Percentiles rank a stretch among this genome's conserved stretches.
Conservation (phyloP, 179 eudicot genomes). For the Silene noctiflora region DNA sequence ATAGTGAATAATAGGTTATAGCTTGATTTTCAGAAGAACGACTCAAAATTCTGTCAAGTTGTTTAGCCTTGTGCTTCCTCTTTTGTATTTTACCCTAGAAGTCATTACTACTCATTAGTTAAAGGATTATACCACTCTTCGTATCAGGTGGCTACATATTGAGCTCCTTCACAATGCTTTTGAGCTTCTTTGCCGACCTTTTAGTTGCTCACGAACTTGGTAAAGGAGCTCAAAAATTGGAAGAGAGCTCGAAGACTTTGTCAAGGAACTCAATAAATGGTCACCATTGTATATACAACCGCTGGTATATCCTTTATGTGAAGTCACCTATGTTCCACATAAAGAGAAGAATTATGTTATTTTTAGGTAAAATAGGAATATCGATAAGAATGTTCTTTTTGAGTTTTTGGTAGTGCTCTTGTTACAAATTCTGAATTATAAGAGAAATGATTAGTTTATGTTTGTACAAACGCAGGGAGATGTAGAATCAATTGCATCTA, state of each 20-base stretch:
- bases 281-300: too few species aligned
- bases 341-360: neutral
- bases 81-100: neutral
- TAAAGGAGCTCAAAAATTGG: too few species aligned
- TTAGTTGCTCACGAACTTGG: too few species aligned
- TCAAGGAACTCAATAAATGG: too few species aligned
- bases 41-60: neutral
- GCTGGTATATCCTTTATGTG: neutral
- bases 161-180: too few species aligned
- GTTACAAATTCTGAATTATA: neutral
- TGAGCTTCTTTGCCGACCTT: too few species aligned
- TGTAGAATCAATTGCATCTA: slow-evolving; percentile 97
- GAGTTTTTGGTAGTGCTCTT: neutral
- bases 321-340: neutral
- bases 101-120: too few species aligned
- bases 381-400: too few species aligned
- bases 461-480: slow-evolving; percentile 62
- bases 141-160: too few species aligned
- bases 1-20: neutral
- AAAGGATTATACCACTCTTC: too few species aligned
- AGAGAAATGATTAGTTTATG: neutral
- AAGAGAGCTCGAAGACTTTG: too few species aligned
- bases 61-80: neutral
- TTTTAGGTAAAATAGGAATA: neutral
- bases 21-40: neutral